Percentiles rank a stretch among this genome's conserved stretches.
Evolutionary conservation across 495 filamentous ascomycete species (phyloP).

Genomic region (Aspergillus mulundensis): DNA sequence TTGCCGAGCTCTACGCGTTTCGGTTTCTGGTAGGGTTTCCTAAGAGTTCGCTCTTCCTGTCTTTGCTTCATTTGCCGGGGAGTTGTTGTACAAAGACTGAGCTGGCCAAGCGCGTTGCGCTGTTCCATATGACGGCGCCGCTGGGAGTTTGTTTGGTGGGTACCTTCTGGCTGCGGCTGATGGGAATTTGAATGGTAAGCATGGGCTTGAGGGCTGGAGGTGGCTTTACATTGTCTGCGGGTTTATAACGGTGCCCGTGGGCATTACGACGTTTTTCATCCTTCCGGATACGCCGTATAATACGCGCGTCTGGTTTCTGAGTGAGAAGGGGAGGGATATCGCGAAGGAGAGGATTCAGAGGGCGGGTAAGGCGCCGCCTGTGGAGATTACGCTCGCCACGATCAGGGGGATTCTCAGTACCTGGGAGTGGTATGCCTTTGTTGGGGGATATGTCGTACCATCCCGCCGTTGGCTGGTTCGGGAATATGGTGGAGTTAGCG

Average conservation of each 20-base stretch:
- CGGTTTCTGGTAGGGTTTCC: slow-evolving; percentile 21
- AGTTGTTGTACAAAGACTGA: slow-evolving; percentile 22
- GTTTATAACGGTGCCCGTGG: slow-evolving; percentile 22
- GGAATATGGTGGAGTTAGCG: too few relatives aligned
- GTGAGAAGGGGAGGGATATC: slow-evolving; percentile 19
- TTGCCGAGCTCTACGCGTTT: slow-evolving; percentile 17
- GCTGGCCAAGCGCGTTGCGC: slow-evolving; percentile 18
- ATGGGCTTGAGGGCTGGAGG: slow-evolving; percentile 20
- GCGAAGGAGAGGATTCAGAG: slow-evolving; percentile 20
- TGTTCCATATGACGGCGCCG: slow-evolving; percentile 19
- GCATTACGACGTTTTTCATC: slow-evolving; percentile 11
- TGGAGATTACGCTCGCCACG: slow-evolving; percentile 18
- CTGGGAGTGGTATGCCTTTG: slow-evolving; percentile 21
- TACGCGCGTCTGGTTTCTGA: slow-evolving; percentile 20
- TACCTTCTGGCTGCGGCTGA: slow-evolving; percentile 22
- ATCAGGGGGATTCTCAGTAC: slow-evolving; percentile 13
- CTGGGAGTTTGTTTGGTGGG: slow-evolving; percentile 19
- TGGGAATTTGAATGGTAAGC: slow-evolving; percentile 17
- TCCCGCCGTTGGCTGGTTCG: too few relatives aligned
- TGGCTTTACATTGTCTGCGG: slow-evolving; percentile 24
- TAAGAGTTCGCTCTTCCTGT: slow-evolving; percentile 18
- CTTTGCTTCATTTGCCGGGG: slow-evolving; percentile 16
- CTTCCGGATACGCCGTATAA: slow-evolving; percentile 18
- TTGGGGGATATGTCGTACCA: slow-evolving; percentile 16
- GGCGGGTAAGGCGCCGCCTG: slow-evolving; percentile 28